Base-by-base conservation (phyloP, 1,284 basidiomycete genomes). In the Ustilago esculenta region DNA sequence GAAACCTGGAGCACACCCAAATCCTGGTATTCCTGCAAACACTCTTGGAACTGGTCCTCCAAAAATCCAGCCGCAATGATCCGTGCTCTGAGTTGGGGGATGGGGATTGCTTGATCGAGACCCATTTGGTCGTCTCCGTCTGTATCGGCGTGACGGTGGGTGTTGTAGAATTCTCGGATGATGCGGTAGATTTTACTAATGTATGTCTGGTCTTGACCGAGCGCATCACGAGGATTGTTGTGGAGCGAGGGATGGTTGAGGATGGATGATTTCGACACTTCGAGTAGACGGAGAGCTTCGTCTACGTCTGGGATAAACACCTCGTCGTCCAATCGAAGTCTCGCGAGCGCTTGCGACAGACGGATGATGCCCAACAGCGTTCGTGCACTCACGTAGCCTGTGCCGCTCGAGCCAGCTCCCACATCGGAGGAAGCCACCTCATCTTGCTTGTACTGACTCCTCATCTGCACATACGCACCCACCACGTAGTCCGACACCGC, bases 221-320 rank as follows among this genome's bases (percentile, higher is more conserved):
- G 35, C 0, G 53, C 47, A 12, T 72, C 71, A 17, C 50, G 37
- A n/a, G n/a, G n/a, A 23, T 24, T 51, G 1, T 33, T 36, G 1
- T 56, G 37, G 14, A 63, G 24, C 4, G 59, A 57, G 9, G 54
- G 37, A 27, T 72, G 60, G 29, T 72, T 52, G 41, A 77, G 68
- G 72, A 98, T 84, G 75, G 88, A 91, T 73, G 92, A 90, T 83
- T 98, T 98, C 84, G 90, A 92, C 66, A 92, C 92, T 70, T 95
- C 92, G 92, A 98, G 97, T 66, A 99, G 85, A 30, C 96, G 89
- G 56, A 99, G 85, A 1, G 96, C 96, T 84, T 98, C 96, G 81
- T 98, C 94, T 5, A 99, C 94, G 80, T 99, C 96, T 47, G 87
- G 86, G 58, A 89, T 87, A 45, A 89, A 88, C 24, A 98, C 96